Percentiles rank a stretch among this genome's conserved stretches.
Conservation (phyloP, 106 monocot genomes). For the Dendrobium chrysotoxum region DNA sequence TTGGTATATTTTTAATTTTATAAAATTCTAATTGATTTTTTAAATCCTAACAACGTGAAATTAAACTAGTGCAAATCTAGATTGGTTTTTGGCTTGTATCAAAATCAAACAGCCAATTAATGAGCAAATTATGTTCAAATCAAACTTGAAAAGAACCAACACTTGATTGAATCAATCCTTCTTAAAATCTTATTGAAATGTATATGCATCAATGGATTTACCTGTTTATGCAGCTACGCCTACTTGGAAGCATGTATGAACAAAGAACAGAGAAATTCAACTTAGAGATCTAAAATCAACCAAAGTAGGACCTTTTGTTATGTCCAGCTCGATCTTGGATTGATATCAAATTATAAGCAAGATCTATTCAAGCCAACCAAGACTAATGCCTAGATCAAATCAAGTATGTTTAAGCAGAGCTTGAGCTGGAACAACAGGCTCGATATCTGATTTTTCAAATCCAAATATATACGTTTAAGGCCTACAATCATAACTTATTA, state of each 20-base stretch:
- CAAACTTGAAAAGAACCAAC: not conserved
- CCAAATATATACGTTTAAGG: not conserved
- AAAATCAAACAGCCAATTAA: not conserved
- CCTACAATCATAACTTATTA: not conserved
- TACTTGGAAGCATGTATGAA: not conserved
- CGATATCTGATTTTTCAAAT: not conserved
- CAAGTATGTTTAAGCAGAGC: not conserved
- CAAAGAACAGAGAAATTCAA: constrained; percentile 1
- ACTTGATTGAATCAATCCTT: not conserved
- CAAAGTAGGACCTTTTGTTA: not conserved
- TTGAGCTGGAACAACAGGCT: not conserved
- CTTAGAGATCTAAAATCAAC: not conserved
- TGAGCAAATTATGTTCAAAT: not conserved
- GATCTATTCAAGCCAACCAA: not conserved
- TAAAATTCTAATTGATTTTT: too few species aligned
- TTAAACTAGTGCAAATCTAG: too few species aligned
- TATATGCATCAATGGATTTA: not conserved
- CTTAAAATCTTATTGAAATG: not conserved
- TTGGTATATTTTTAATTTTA: too few species aligned
- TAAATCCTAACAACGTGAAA: too few species aligned
- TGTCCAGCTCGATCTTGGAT: not conserved
- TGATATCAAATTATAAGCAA: not conserved
- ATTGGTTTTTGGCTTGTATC: not conserved
- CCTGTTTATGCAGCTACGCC: not conserved
- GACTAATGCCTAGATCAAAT: not conserved